phyloP scores from a whole-genome alignment of 306 rosid genomes.

The Medicago arabica region DNA sequence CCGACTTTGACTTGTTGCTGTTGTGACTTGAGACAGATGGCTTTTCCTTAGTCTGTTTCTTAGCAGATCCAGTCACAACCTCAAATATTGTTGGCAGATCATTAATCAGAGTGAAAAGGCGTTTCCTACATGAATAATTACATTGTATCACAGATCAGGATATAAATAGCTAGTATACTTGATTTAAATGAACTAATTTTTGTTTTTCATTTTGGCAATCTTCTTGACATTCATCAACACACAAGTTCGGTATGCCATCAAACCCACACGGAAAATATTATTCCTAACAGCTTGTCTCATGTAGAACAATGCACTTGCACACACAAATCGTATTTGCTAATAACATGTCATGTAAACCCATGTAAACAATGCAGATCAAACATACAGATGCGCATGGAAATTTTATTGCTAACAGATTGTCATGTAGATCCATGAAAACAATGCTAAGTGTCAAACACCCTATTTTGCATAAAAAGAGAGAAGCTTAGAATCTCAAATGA shows the following conservation, averaged over 20 bases:
- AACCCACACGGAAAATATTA: not conserved
- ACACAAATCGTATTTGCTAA: not conserved
- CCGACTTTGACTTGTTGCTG: conserved; percentile 67
- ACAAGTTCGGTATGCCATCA: not conserved
- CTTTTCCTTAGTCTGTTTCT: conserved; percentile 67
- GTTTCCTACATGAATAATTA: conserved; percentile 53
- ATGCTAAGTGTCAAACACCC: not conserved
- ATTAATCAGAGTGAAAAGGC: conserved; percentile 69
- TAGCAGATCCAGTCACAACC: conserved; percentile 56
- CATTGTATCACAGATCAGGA: conserved; percentile 1
- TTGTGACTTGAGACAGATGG: conserved; percentile 57
- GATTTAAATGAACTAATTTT: conserved; percentile 7
- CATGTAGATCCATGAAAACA: conserved; percentile 3
- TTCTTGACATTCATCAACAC: not conserved
- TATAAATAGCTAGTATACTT: conserved; percentile 1
- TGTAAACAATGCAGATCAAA: conserved; percentile 5
- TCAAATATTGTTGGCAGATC: conserved; percentile 73
- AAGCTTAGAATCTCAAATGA: not conserved
- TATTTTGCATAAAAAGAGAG: not conserved
- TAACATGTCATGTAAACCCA: not conserved
- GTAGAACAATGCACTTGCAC: not conserved
- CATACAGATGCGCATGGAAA: not conserved
- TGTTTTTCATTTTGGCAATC: not conserved
- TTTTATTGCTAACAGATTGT: conserved; percentile 7
- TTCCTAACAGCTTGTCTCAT: not conserved